phyloP scores from a whole-genome alignment of 2,329 filamentous ascomycete genomes.

The Penicillium sp. region DNA sequence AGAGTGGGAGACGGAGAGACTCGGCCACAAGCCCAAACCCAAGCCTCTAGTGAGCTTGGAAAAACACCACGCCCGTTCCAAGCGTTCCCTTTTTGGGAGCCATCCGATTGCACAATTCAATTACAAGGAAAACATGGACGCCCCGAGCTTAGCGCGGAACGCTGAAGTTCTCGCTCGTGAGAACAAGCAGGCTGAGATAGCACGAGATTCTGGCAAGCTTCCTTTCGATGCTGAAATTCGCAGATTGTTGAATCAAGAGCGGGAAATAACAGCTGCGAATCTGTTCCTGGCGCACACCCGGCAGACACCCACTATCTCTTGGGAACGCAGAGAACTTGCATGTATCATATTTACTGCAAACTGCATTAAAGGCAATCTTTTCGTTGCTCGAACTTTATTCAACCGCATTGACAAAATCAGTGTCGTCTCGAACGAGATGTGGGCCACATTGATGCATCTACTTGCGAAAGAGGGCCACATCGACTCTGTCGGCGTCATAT shows the following conservation, averaged over 20 bases:
- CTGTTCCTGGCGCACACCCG: conserved; percentile 29
- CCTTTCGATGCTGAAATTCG: conserved; percentile 25
- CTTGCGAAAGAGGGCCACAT: conserved; percentile 37
- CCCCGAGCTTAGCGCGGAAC: conserved; percentile 1
- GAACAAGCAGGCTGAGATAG: conserved; percentile 6
- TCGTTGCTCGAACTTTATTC: conserved; percentile 40
- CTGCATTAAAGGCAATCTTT: conserved; percentile 39
- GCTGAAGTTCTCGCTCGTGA: conserved; percentile 15
- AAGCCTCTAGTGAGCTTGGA: conserved; percentile 4
- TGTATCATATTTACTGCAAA: conserved; percentile 37
- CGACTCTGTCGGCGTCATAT: conserved; percentile 39
- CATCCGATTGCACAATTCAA: neutral
- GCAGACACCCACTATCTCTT: conserved; percentile 18
- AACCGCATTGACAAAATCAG: conserved; percentile 35
- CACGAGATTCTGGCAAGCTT: neutral
- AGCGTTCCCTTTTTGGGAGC: neutral
- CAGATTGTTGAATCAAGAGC: conserved; percentile 27
- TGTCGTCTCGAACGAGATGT: conserved; percentile 34
- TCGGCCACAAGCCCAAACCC: neutral
- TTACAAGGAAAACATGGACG: neutral
- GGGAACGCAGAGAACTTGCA: conserved; percentile 31
- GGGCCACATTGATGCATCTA: conserved; percentile 38
- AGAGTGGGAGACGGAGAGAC: neutral
- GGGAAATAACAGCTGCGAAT: conserved; percentile 39
- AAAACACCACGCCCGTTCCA: conserved; percentile 3